A percentile compares a stretch with the other conserved stretches of the same genome.
These are phyloP conservation scores for Trifolium repens DNA, from an alignment of 306 rosid genomes.

Conservation along the genomic window DNA sequence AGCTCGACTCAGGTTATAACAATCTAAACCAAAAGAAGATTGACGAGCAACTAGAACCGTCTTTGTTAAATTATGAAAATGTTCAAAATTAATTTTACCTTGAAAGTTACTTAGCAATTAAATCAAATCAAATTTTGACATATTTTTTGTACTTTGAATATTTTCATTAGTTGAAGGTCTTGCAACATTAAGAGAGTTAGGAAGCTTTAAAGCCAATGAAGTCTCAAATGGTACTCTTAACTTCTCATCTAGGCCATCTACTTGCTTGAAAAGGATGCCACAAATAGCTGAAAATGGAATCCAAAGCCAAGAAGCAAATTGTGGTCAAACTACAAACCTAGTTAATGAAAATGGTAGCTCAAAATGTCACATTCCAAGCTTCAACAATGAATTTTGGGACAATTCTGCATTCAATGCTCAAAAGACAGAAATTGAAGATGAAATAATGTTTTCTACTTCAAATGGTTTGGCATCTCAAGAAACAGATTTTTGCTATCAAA, in stretches of 20 bases:
- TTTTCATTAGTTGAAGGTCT: constrained; percentile 50
- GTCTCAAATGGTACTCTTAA: constrained; percentile 50
- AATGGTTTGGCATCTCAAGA: constrained; percentile 61
- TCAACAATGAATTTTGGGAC: constrained; percentile 64
- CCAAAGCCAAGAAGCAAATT: constrained; percentile 43
- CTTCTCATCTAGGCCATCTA: constrained; percentile 58
- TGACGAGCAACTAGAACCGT: neutral
- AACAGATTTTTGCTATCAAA: constrained; percentile 48
- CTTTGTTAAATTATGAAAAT: neutral
- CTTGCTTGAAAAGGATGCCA: constrained; percentile 55
- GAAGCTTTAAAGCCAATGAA: constrained; percentile 47
- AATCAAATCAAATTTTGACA: neutral
- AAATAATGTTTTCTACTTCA: constrained; percentile 57
- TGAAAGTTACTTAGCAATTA: constrained; percentile 14
- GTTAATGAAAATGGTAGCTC: constrained; percentile 47
- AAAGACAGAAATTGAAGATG: constrained; percentile 64
- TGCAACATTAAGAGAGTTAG: constrained; percentile 49
- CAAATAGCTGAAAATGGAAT: constrained; percentile 62
- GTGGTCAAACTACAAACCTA: constrained; percentile 42
- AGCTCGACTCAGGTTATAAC: too few species aligned
- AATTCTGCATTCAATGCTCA: constrained; percentile 49
- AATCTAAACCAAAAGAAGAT: too few species aligned
- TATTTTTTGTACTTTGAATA: neutral
- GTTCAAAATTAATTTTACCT: neutral
- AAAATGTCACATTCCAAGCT: constrained; percentile 45